Conservation (phyloP, 352 stramenopile species). For the Thalassiosira livingstoniorum region DNA sequence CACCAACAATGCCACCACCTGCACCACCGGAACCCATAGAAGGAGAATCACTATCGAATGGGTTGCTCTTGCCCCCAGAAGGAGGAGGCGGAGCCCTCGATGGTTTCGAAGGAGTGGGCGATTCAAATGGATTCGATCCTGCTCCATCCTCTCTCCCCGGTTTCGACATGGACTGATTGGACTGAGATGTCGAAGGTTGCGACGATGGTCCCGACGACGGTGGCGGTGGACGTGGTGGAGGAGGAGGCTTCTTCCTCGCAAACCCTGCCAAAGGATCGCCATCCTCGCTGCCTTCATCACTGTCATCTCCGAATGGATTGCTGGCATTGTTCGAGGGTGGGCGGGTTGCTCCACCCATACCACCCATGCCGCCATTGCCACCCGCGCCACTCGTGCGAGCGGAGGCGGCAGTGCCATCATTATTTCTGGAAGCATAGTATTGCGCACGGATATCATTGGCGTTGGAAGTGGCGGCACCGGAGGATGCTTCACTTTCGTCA, state of each 20-base stretch:
- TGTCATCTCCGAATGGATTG: conserved; percentile 45
- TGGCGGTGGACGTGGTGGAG: not conserved
- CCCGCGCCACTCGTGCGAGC: not conserved
- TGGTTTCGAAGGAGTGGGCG: no score
- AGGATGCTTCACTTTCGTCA: not conserved
- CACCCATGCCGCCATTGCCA: not conserved
- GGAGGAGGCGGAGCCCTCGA: no score
- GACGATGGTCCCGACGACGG: not conserved
- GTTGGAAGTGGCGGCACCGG: not conserved
- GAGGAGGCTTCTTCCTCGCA: not conserved
- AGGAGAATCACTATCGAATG: not conserved
- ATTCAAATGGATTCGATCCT: not conserved
- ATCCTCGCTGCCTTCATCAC: conserved; percentile 7
- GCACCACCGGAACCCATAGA: not conserved
- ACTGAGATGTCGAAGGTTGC: no score
- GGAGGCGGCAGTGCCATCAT: not conserved
- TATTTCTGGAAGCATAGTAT: conserved; percentile 21
- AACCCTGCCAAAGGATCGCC: not conserved
- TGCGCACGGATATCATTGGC: conserved; percentile 4
- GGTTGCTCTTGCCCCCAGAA: not conserved
- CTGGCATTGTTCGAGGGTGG: not conserved
- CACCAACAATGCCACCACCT: not conserved
- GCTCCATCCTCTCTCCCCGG: no score
- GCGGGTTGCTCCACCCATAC: not conserved
- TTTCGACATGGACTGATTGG: no score